Conservation (phyloP, 148 eudicot genomes). For the Dysphania ambrosioides region DNA sequence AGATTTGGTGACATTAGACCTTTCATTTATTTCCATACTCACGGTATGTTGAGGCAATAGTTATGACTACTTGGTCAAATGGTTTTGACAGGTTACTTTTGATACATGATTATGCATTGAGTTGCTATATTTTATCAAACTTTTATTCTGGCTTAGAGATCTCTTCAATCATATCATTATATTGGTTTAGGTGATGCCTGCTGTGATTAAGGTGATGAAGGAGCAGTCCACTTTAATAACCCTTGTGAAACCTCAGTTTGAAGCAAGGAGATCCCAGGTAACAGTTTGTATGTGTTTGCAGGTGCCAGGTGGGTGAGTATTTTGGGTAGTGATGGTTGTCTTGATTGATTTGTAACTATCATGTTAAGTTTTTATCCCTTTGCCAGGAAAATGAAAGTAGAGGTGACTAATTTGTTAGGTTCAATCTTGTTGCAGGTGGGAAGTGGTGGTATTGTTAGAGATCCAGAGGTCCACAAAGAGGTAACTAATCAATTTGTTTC, state of each 20-base stretch:
- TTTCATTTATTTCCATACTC: constrained; percentile 94
- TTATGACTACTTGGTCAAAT: not conserved
- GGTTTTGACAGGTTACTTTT: constrained; percentile 6
- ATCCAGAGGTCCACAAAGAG: constrained; percentile 89
- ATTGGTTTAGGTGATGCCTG: constrained; percentile 85
- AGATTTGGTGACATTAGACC: constrained; percentile 93
- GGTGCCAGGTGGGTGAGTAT: no score
- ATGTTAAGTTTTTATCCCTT: not conserved
- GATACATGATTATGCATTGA: not conserved
- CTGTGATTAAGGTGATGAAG: constrained; percentile 86
- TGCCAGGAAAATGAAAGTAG: not conserved
- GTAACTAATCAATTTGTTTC: constrained; percentile 27
- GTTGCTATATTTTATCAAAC: not conserved
- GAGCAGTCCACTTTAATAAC: constrained; percentile 71
- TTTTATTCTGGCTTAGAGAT: not conserved
- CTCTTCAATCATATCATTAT: constrained; percentile 10
- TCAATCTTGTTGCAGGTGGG: constrained; percentile 61
- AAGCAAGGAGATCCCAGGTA: constrained; percentile 93
- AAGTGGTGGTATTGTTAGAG: constrained; percentile 91
- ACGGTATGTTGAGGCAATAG: constrained; percentile 43
- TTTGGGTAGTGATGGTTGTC: not conserved
- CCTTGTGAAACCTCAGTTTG: constrained; percentile 95
- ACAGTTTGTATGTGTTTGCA: no score
- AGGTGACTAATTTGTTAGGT: not conserved
- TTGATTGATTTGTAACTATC: not conserved